Conservation (phyloP, 768 basidiomycete genomes). For the Rhizopogon salebrosus region DNA sequence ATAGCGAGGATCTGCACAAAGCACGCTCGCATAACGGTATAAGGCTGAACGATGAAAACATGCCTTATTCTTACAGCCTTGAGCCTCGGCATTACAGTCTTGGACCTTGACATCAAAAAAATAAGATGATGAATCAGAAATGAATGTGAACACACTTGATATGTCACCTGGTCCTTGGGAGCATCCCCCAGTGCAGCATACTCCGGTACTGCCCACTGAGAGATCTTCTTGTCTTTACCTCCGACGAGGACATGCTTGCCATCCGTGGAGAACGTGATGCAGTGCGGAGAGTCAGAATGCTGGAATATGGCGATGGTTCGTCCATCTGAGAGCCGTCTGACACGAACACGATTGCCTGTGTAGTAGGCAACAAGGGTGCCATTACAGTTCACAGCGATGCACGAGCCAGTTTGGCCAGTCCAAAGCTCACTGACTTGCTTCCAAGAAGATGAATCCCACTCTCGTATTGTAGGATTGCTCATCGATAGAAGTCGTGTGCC, state of each 20-base stretch:
- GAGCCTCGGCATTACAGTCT: neutral
- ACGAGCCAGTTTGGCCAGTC: neutral
- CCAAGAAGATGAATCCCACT: neutral
- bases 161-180: neutral
- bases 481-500: neutral
- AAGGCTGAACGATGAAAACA: neutral
- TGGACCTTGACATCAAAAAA: neutral
- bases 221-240: neutral
- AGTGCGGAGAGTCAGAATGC: neutral
- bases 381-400: neutral
- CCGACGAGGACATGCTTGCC: neutral
- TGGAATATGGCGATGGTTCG: neutral
- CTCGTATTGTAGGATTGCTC: neutral
- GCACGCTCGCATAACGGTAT: neutral
- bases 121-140: neutral
- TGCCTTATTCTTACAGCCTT: neutral
- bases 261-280: neutral
- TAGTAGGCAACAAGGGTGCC: neutral
- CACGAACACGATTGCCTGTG: neutral
- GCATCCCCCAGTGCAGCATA: neutral
- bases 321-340: constrained; percentile 13
- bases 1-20: neutral
- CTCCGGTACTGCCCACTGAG: neutral
- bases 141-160: neutral
- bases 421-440: neutral